Base-by-base conservation (phyloP, 2,329 filamentous ascomycete species). In the Colletotrichum cereale region DNA sequence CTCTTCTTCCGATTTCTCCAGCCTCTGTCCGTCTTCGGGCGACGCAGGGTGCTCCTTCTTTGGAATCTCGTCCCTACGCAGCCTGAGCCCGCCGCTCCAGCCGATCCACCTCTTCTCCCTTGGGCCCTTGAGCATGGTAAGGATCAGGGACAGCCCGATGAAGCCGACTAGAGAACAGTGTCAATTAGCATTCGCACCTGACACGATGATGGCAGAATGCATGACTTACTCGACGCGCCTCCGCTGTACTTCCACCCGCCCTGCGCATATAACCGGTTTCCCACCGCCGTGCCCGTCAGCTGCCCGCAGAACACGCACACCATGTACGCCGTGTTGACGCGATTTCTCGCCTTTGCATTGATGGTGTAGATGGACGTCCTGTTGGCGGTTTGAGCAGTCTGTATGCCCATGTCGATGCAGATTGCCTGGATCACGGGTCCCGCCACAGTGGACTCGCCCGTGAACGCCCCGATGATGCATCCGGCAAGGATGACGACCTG, bases 241-340 rank as follows among this genome's bases (percentile, higher is more conserved):
- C 85, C 84, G 66, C 85, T 88, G 72, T 81, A 84, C 10, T 77
- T 80, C 86, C 86, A 88, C 0, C 87, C 87, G 1, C 86, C 86
- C 38, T 81, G 76, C 0, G 86, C 86, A 67, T 87, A 88, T 2
- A 88, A 77, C 24, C 83, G 80, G 73, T 88, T 88, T 0, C 88
- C 88, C 5, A 88, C 88, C 1, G 88, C 85, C 0, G 90, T 91
- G 0, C 93, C 93, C 2, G 90, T 91, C 57, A 96, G 75, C 82
- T 96, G 93, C 0, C 93, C 93, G 36, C 87, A 89, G 76, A 96
- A 96, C 0, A 89, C 90, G 10, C 87, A 86, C 0, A 95, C 86
- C 93, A 96, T 96, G 77, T 94, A 96, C 1, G 91, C 92, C 0
- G 93, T 95, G 78, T 96, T 96, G 31, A 96, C 87, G 4, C 93